Evolutionary conservation across 2,329 filamentous ascomycete genomes (phyloP).

Genomic region (Fusarium stilboides): DNA sequence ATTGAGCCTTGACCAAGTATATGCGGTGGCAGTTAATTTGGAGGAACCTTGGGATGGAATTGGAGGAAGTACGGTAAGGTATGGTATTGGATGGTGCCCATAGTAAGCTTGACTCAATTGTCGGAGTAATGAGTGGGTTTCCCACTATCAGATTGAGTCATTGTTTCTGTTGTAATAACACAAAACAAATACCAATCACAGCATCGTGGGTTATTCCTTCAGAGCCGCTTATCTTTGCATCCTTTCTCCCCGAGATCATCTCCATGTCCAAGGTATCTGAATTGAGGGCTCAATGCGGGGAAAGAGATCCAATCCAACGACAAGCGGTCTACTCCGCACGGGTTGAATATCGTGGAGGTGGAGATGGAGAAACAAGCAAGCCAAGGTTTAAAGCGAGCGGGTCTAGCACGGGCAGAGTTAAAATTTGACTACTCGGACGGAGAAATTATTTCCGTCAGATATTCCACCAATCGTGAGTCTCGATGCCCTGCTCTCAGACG

Average conservation of each 20-base stretch:
- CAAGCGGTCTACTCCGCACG: slow-evolving; percentile 42
- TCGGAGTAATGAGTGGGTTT: neutral
- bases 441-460: slow-evolving; percentile 7
- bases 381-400: slow-evolving; percentile 14
- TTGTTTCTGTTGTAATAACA: neutral
- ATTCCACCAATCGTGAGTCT: slow-evolving; percentile 35
- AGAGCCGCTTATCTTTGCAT: slow-evolving; percentile 17
- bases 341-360: slow-evolving; percentile 38
- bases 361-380: neutral
- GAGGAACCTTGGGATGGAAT: slow-evolving; percentile 3
- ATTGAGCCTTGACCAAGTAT: slow-evolving; percentile 12
- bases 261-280: slow-evolving; percentile 2
- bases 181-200: neutral
- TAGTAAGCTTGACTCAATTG: neutral
- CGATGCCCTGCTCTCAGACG: neutral
- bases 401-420: slow-evolving; percentile 30
- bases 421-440: slow-evolving; percentile 19
- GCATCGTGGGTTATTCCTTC: neutral
- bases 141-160: neutral
- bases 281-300: slow-evolving; percentile 33
- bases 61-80: neutral
- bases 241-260: slow-evolving; percentile 29
- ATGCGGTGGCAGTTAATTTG: slow-evolving; percentile 8
- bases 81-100: neutral
- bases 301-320: slow-evolving; percentile 29